A percentile compares a stretch with the other conserved stretches of the same genome.
These are phyloP conservation scores for Tolypocladium inflatum DNA, from an alignment of 2,329 filamentous ascomycete genomes.

Conservation along the genomic window DNA sequence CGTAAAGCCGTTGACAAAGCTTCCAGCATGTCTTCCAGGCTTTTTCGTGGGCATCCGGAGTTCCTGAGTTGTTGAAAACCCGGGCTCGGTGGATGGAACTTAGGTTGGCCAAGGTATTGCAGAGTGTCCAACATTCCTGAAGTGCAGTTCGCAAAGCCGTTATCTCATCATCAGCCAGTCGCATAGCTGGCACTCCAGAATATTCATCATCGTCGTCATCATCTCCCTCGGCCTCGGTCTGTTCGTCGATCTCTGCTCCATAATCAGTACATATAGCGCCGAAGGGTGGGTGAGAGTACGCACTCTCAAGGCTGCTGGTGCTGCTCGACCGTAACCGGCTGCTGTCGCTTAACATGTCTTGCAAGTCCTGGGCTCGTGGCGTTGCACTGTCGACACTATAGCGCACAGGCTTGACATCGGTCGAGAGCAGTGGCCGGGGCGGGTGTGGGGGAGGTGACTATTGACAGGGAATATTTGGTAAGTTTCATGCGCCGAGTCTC, in stretches of 20 bases:
- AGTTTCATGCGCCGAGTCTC: not conserved
- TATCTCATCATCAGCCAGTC: constrained; percentile 49
- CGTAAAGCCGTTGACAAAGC: constrained; percentile 81
- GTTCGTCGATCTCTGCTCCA: constrained; percentile 43
- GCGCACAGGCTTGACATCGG: constrained; percentile 55
- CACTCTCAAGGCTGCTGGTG: constrained; percentile 71
- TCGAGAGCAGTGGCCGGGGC: constrained; percentile 64
- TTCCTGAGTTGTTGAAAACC: constrained; percentile 66
- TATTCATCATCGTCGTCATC: constrained; percentile 39
- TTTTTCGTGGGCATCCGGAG: constrained; percentile 70
- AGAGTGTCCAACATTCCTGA: constrained; percentile 86
- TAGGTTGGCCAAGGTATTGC: constrained; percentile 78
- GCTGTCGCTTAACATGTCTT: constrained; percentile 56
- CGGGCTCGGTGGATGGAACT: constrained; percentile 76
- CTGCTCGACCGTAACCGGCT: constrained; percentile 54
- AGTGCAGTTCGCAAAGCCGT: constrained; percentile 65
- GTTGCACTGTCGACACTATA: constrained; percentile 65
- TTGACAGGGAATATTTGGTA: constrained; percentile 1
- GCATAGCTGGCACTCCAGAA: constrained; percentile 30
- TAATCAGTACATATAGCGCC: not conserved
- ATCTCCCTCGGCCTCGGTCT: constrained; percentile 42
- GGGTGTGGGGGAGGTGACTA: constrained; percentile 19
- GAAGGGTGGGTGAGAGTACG: constrained; percentile 11
- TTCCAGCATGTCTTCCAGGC: constrained; percentile 95
- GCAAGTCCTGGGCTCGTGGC: constrained; percentile 72